Conservation (phyloP, 2,329 filamentous ascomycete genomes). For the Chalaropsis ovoidea region DNA sequence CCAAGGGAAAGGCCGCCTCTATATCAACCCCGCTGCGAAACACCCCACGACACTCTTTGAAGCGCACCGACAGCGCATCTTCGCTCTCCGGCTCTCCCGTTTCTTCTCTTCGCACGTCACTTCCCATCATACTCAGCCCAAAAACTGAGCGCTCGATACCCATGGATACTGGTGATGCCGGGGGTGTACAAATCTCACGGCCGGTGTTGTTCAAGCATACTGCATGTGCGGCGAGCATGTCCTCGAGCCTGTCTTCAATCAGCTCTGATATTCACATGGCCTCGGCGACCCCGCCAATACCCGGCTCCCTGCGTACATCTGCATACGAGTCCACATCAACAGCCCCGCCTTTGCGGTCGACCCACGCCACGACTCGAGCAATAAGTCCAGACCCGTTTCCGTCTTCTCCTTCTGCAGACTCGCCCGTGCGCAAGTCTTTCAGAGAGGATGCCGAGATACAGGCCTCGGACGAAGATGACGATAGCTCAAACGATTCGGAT, state of each 20-base stretch:
- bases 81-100: conserved; percentile 11
- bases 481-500: conserved; percentile 49
- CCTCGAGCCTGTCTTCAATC: neutral
- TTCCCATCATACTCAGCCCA: conserved; percentile 21
- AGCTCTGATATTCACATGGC: conserved; percentile 11
- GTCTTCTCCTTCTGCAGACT: conserved; percentile 5
- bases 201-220: neutral
- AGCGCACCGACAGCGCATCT: conserved; percentile 1
- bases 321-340: neutral
- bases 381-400: conserved; percentile 8
- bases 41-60: neutral
- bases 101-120: conserved; percentile 2
- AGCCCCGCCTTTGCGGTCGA: neutral
- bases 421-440: conserved; percentile 27
- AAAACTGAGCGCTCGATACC: neutral
- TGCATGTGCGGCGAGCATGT: neutral
- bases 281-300: neutral
- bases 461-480: conserved; percentile 63
- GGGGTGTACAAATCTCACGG: neutral
- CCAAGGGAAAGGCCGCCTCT: neutral
- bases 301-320: neutral
- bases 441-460: conserved; percentile 51
- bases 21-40: neutral
- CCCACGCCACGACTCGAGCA: neutral
- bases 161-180: neutral